Percentiles rank a stretch among this genome's conserved stretches.
These are phyloP conservation scores for Ulota crispa DNA, from an alignment of 225 moss, liverwort and hornwort species.

Conservation along the genomic window DNA sequence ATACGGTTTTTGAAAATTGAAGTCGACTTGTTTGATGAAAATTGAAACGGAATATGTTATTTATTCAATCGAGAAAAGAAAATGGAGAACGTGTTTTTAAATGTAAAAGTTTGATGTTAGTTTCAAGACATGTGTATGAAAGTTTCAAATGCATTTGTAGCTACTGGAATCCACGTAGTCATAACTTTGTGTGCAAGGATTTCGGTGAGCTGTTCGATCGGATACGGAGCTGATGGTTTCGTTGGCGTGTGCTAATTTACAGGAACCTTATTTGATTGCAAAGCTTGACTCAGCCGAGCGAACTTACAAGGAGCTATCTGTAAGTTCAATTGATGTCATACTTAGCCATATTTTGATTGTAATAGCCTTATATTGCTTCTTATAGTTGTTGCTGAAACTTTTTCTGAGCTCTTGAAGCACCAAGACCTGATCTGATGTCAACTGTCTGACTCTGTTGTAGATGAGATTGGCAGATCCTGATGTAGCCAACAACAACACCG, in stretches of 20 bases:
- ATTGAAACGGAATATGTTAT: not conserved
- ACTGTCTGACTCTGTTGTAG: slow-evolving; percentile 55
- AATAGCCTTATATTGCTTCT: not conserved
- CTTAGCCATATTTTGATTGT: not conserved
- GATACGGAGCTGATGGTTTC: slow-evolving; percentile 5
- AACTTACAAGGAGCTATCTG: slow-evolving; percentile 90
- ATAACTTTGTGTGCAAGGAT: not conserved
- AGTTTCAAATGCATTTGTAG: not conserved
- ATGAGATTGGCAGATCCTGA: slow-evolving; percentile 96
- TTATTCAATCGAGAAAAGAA: not conserved
- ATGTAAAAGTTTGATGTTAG: not conserved
- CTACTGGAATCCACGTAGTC: not conserved
- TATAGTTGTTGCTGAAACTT: not conserved
- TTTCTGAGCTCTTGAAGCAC: not conserved
- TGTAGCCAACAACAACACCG: slow-evolving; percentile 77
- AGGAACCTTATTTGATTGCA: slow-evolving; percentile 70
- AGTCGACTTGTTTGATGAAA: not conserved
- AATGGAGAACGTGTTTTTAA: not conserved
- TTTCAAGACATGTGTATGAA: not conserved
- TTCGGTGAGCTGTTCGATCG: not conserved
- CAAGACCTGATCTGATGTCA: slow-evolving; percentile 21
- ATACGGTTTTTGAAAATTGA: not conserved
- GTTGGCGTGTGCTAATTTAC: slow-evolving; percentile 7
- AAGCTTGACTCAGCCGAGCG: slow-evolving; percentile 98
- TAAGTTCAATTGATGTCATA: slow-evolving; percentile 30